A percentile compares a stretch with the other conserved stretches of the same genome.
Conservation (phyloP, 1,139 yeast genomes). For the Lodderomyces margitis region DNA sequence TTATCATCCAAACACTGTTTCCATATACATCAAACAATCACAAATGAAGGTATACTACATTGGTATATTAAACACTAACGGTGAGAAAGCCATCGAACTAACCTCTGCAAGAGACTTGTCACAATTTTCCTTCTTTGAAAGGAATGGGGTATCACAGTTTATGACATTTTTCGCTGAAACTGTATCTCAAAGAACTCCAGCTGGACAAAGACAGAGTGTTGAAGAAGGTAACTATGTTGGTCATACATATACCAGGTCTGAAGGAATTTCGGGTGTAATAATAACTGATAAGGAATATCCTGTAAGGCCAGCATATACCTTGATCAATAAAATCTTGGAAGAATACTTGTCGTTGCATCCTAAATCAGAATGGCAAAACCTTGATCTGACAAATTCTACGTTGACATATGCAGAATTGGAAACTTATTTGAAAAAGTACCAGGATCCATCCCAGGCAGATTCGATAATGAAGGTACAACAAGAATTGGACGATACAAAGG, state of each 20-base stretch:
- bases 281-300: constrained; percentile 96
- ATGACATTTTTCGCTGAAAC: constrained; percentile 94
- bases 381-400: constrained; percentile 46
- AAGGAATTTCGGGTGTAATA: constrained; percentile 90
- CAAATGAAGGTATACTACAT: constrained; percentile 86
- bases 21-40: background rate
- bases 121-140: constrained; percentile 85
- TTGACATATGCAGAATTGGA: constrained; percentile 65
- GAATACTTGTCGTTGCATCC: constrained; percentile 88
- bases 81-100: constrained; percentile 70
- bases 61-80: constrained; percentile 71
- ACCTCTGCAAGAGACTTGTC: constrained; percentile 79
- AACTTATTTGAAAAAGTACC: constrained; percentile 75
- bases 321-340: constrained; percentile 85
- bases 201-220: constrained; percentile 92
- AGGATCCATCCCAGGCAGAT: constrained; percentile 96
- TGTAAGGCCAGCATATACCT: constrained; percentile 93
- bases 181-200: constrained; percentile 79
- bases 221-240: constrained; percentile 92
- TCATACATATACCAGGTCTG: constrained; percentile 86
- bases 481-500: constrained; percentile 96
- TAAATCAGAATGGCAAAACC: constrained; percentile 61
- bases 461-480: constrained; percentile 96
- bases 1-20: background rate
- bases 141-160: constrained; percentile 76